Evolutionary conservation across 352 stramenopile species (phyloP), one percentile per base, ranked within the genome.

Genomic region (Phytophthora idaei): DNA sequence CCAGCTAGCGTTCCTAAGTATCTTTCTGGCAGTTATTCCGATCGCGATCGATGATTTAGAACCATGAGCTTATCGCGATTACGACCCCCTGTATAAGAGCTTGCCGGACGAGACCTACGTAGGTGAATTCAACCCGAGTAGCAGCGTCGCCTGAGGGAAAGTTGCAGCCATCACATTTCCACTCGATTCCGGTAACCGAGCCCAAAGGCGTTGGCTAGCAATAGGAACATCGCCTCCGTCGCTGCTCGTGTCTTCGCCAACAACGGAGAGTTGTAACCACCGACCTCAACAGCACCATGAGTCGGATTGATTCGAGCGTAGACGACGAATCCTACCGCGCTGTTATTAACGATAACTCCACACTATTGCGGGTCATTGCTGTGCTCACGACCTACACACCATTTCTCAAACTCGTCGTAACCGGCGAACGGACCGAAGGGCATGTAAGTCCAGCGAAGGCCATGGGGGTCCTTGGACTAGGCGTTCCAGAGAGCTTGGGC

Each of bases 161-260:
- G 46, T 72, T 67, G 58, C 53, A 61, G 28, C 57, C 67, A 41
- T 71, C 64, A 4, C 64, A 67, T 11, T 67, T 67, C 57, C 64
- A 72, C 28, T 68, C 50, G 3, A 53, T 60, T 14, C 64, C 64
- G 51, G 34, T 72, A 72, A 3, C 64, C 57, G 25, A 72, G 64
- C 5, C 60, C 5, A n/a, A 72, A 72, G 9, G 44, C 64, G 17
- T 63, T 72, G 4, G 52, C 25, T 4, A 55, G 46, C 2, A 60
- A 10, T 5, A 71, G 51, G 14, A 63, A 67, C 29, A 67, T 59
- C 0, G 57, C 50, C 59, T 71, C 64, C 1, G 64, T 57, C 2
- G 57, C 57, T 8, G 64, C 64, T 25, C 42, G 29, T 3, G 64
- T 67, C 52, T 50, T 61, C 25, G 51, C 27, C n/a, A 71, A 41